These are phyloP conservation scores for Musa schizocarpa DNA, from an alignment of 176 grass and related monocot genomes.

Conservation along the genomic window DNA sequence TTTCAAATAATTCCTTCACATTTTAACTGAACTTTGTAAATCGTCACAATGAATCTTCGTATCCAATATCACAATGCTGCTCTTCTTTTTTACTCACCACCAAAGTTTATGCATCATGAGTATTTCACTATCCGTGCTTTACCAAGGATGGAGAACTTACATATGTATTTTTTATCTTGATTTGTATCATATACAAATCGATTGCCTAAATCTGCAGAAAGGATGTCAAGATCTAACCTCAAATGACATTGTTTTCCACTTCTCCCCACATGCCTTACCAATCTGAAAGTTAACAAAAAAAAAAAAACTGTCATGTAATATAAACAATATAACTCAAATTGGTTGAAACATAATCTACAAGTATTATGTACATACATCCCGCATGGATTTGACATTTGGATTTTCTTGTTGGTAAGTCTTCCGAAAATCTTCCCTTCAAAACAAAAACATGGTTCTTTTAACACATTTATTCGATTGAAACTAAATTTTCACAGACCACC, in stretches of 20 bases:
- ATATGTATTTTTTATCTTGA: too few species aligned
- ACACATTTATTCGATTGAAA: not conserved
- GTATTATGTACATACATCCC: constrained; percentile 42
- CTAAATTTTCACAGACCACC: not conserved
- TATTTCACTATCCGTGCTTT: too few species aligned
- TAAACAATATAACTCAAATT: not conserved
- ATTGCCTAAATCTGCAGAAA: not conserved
- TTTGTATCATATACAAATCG: not conserved
- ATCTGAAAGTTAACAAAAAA: constrained; percentile 34
- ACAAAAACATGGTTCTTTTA: constrained; percentile 26
- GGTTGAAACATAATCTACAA: not conserved
- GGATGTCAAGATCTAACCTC: constrained; percentile 50
- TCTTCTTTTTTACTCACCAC: too few species aligned
- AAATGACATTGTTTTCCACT: constrained; percentile 87
- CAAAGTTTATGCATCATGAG: too few species aligned
- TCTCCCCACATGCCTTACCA: constrained; percentile 83
- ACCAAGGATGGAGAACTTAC: too few species aligned
- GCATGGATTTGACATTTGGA: constrained; percentile 80
- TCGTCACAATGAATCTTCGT: too few species aligned
- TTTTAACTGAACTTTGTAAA: too few species aligned
- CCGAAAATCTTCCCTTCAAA: constrained; percentile 87
- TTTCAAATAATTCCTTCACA: too few species aligned
- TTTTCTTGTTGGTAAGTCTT: constrained; percentile 67
- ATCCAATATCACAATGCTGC: too few species aligned
- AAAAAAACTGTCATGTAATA: not conserved